A percentile compares a stretch with the other conserved stretches of the same genome.
Evolutionary conservation across 257 asterid species (phyloP).

Genomic region (Agastache rugosa): DNA sequence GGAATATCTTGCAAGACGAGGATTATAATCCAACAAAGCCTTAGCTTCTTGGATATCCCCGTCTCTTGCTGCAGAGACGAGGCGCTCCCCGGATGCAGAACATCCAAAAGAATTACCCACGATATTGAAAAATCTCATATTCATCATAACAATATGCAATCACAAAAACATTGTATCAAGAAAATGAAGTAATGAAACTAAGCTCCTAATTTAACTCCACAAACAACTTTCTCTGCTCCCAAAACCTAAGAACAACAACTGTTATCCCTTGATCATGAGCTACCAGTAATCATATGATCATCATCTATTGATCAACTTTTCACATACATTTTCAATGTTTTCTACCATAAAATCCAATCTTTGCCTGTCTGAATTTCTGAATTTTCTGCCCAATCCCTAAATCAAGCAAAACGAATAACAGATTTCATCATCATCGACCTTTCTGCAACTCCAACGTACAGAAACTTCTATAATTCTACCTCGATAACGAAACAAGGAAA

Average conservation of each 20-base stretch:
- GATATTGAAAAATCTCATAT: constrained; percentile 67
- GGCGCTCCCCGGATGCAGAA: constrained; percentile 91
- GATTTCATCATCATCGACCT: constrained; percentile 37
- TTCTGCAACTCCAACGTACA: background rate
- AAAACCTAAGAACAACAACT: background rate
- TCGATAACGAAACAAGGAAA: constrained; percentile 50
- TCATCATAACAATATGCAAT: constrained; percentile 34
- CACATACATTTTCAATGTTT: constrained; percentile 36
- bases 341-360: constrained; percentile 47
- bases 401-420: background rate
- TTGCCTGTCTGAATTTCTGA: background rate
- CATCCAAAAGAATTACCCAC: constrained; percentile 93
- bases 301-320: constrained; percentile 31
- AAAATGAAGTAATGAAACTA: background rate
- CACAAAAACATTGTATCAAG: constrained; percentile 31
- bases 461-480: constrained; percentile 30
- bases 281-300: background rate
- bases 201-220: background rate
- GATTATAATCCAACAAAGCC: constrained; percentile 87
- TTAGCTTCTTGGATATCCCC: constrained; percentile 93
- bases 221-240: background rate
- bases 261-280: background rate
- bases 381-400: background rate
- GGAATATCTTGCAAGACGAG: constrained; percentile 78
- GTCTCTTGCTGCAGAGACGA: constrained; percentile 93